Base-by-base conservation (phyloP, 1,284 basidiomycete species). In the Irpex sp. region DNA sequence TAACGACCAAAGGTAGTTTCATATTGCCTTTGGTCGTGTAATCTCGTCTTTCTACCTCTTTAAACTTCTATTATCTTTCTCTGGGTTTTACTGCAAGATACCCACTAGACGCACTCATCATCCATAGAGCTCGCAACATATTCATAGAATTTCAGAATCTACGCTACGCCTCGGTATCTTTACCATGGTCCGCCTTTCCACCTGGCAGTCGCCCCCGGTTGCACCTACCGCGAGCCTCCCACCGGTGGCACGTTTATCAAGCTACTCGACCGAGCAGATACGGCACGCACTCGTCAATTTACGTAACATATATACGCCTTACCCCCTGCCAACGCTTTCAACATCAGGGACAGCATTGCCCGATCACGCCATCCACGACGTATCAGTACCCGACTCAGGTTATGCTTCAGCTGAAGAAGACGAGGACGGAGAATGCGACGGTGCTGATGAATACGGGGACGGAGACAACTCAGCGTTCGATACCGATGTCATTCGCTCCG, bases 331-430 rank as follows among this genome's bases (percentile, higher is more conserved):
- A 5, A 17, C 26, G 6, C 51, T 60, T 56, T 9, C 66, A 34
- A 15, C 36, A 21, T 4, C 62, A 13, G 31, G 61, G 0, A 65
- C 63, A 40, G 57, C 60, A 3, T 64, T 73, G 57, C 69, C 69
- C 15, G 69, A 70, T 55, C 74, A 75, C 62, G 69, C 72, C 26
- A 67, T 77, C 37, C 78, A 81, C 64, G 77, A 80, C 62, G 74
- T 71, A 44, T 75, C 74, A 21, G 77, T 81, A 1, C 79, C 82
- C 2, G 85, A 88, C 71, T 88, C 85, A 8, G 86, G 86, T 48
- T 88, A 88, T 65, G 86, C 85, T 3, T 87, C 86, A 49, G 84
- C 82, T 13, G 85, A 85, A 64, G 85, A 85, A 62, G 82, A 83
- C 3, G 80, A 79, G 21, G 82, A 83, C 3, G 80, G 78, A 17